Evolutionary conservation across 148 eudicot genomes (phyloP).

Genomic region (Spergularia bocconei): DNA sequence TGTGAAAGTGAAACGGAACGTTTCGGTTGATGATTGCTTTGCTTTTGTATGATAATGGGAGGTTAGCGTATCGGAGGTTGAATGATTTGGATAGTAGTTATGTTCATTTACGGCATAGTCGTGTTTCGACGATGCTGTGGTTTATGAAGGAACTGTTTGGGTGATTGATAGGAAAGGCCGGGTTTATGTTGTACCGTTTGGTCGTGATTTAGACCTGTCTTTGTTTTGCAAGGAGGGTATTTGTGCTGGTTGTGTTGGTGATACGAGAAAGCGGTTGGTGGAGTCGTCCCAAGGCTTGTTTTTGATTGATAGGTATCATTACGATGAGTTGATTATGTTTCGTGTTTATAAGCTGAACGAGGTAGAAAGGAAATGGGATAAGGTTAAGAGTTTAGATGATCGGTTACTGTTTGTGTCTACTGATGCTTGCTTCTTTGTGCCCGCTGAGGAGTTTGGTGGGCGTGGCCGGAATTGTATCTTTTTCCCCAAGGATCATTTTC

Average conservation of each 20-base stretch:
- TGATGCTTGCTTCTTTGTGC: slow-evolving; percentile 15
- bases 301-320: neutral
- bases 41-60: slow-evolving; percentile 9
- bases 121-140: slow-evolving; percentile 7
- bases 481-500: slow-evolving; percentile 2
- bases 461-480: slow-evolving; percentile 2
- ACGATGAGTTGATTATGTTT: neutral
- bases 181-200: neutral
- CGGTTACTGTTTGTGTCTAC: slow-evolving; percentile 10
- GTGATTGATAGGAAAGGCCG: neutral
- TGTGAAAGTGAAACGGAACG: neutral
- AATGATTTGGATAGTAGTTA: neutral
- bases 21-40: neutral
- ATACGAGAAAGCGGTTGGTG: slow-evolving; percentile 16
- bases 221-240: neutral
- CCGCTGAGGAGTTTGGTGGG: neutral
- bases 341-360: slow-evolving; percentile 10
- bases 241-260: neutral
- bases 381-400: neutral
- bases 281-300: slow-evolving; percentile 12
- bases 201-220: neutral
- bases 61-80: slow-evolving; percentile 8
- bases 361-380: slow-evolving; percentile 2
- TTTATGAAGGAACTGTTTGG: neutral
- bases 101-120: neutral